Percentiles rank a stretch among this genome's conserved stretches.
These are phyloP conservation scores for Pichia sp. DNA, from an alignment of 1,139 yeast species.

Conservation along the genomic window DNA sequence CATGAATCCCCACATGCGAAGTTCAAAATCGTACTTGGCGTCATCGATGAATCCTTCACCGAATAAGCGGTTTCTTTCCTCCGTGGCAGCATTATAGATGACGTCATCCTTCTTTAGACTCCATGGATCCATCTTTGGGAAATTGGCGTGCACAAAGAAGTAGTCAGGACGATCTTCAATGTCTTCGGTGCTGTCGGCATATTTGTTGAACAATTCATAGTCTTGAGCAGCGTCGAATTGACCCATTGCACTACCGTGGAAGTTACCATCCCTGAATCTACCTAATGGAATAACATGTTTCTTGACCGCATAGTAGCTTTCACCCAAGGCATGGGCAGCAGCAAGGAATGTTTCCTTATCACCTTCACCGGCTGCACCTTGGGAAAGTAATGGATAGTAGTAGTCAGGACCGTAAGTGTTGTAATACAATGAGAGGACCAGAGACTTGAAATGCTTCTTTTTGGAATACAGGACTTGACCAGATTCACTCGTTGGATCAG, in stretches of 20 bases:
- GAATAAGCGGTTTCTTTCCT: slow-evolving; percentile 24
- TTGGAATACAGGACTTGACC: slow-evolving; percentile 77
- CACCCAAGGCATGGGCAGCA: slow-evolving; percentile 61
- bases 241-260: slow-evolving; percentile 59
- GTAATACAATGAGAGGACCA: slow-evolving; percentile 68
- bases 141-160: slow-evolving; percentile 27
- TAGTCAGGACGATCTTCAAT: slow-evolving; percentile 22
- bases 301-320: slow-evolving; percentile 66
- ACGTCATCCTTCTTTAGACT: slow-evolving; percentile 19
- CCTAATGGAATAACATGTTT: slow-evolving; percentile 32
- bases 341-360: slow-evolving; percentile 88
- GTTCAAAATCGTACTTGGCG: slow-evolving; percentile 57
- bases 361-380: slow-evolving; percentile 85
- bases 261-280: slow-evolving; percentile 34
- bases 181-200: slow-evolving; percentile 16
- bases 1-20: slow-evolving; percentile 58
- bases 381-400: slow-evolving; percentile 80
- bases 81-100: slow-evolving; percentile 15
- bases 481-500: slow-evolving; percentile 77
- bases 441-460: slow-evolving; percentile 55
- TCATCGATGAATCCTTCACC: slow-evolving; percentile 45
- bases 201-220: slow-evolving; percentile 32
- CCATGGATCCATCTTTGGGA: slow-evolving; percentile 31
- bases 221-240: slow-evolving; percentile 67
- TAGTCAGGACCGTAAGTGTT: slow-evolving; percentile 74